Evolutionary conservation across 2,329 filamentous ascomycete genomes (phyloP), one percentile per base, ranked within the genome.

Genomic region (Lecanoromycetidae sp.): DNA sequence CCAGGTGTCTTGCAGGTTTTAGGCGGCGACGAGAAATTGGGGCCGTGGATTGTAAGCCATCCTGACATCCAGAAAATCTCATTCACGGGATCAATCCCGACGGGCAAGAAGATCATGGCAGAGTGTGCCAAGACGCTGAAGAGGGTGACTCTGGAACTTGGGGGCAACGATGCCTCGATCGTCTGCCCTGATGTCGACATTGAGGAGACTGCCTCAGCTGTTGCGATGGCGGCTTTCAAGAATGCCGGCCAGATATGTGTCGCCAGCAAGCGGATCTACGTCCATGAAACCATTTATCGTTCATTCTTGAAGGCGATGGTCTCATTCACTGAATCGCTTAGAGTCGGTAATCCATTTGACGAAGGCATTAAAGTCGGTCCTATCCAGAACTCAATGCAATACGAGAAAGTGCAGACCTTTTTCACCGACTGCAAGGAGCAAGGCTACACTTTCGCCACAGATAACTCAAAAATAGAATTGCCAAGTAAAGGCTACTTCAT

Each of bases 151-250:
- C 68, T 81, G 12, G 78, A 81, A 60, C 68, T 80, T 58, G 74
- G 76, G 30, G 77, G 76, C 26, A 80, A 80, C 55, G 75, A 80
- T 51, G 69, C 76, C 1, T 71, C 73, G n/a, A 76, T 80, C 53
- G 66, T 80, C 29, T 67, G 71, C 26, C 68, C 69, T 0, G 76
- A 80, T 52, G 74, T 79, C 5, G 72, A 80, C 48, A 63, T 78
- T 52, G 64, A 68, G 47, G 68, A 67, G 52, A 61, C 64, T 13
- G 69, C 70, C 5, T 69, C 69, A 3, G 62, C 73, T 51, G 63
- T 58, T 6, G 19, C 29, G 12, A 13, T 36, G 23, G 32, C 22
- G 12, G 23, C 25, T 8, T 29, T 37, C 8, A 26, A 27, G 23
- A 44, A 44, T 22, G 17, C 32, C 3, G 42, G 42, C 26, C 75